Base-by-base conservation (phyloP, 2,329 filamentous ascomycete species). In the Cladosporium halotolerans region DNA sequence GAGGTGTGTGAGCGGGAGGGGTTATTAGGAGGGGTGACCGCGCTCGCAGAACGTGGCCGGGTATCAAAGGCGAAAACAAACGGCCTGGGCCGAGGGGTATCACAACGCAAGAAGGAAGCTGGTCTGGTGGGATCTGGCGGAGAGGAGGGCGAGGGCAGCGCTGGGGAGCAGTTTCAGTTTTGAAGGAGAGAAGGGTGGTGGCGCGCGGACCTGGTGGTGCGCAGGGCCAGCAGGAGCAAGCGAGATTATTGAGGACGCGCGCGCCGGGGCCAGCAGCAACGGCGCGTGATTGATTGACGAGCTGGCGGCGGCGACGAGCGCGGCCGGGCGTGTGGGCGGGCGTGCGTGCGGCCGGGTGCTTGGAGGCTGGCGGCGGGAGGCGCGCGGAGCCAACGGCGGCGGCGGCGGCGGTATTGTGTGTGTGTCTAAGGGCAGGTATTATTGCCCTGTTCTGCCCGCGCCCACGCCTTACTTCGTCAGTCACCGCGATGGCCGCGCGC, bases 21-120 rank as follows among this genome's bases (percentile, higher is more conserved):
- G 44, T 42, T 51, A 51, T 51, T 51, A 51, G 48, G 40, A 44
- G 48, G 48, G 23, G 48, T 51, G 48, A 51, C 48, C 48, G 48
- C 48, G 48, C 48, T 51, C 48, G 34, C 48, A 51, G 32, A 51
- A 51, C 48, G 48, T 42, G 48, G 48, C 39, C 48, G 48, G 48
- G 48, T 51, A 51, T 51, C 48, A 51, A 51, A 51, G 2, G 39
- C 39, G 48, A 40, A 51, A 51, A 51, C 23, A 16, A 41, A 44
- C 31, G 32, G 47, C 31, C 48, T 44, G 28, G 39, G 42, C 47
- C 42, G 38, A 43, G 32, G 43, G 51, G 51, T 53, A 53, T 53
- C 51, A 53, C 48, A 34, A 44, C 18, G 48, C 48, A 51, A 51
- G 32, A 34, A 39, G 40, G 41, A 36, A 41, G 45, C 40, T 50